Percentiles rank a stretch among this genome's conserved stretches.
These are phyloP conservation scores for Tulasnella sp. DNA, from an alignment of 768 basidiomycete species.

Conservation along the genomic window DNA sequence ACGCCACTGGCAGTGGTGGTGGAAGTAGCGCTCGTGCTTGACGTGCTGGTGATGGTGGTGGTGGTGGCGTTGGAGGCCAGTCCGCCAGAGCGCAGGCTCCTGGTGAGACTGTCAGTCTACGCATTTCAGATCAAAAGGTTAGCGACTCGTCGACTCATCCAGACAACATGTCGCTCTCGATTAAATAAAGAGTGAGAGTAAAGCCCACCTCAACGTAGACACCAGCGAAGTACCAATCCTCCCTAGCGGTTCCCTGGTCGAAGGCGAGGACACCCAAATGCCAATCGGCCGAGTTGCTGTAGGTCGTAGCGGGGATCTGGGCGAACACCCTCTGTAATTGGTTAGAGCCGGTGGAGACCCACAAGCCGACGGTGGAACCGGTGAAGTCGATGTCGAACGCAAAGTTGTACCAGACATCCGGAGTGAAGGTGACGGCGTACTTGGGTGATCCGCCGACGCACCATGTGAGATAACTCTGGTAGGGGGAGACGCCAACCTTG, in stretches of 20 bases:
- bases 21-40: slow-evolving; percentile 14
- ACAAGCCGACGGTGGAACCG: slow-evolving; percentile 53
- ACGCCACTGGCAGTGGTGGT: not conserved
- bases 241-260: slow-evolving; percentile 39
- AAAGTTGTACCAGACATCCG: slow-evolving; percentile 62
- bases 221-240: slow-evolving; percentile 59
- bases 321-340: slow-evolving; percentile 51
- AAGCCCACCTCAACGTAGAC: slow-evolving; percentile 51
- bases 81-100: not conserved
- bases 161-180: too few species aligned
- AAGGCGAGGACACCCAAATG: slow-evolving; percentile 59
- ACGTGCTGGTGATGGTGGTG: slow-evolving; percentile 46
- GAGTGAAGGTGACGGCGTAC: slow-evolving; percentile 51
- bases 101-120: not conserved
- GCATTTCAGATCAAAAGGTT: too few species aligned
- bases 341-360: slow-evolving; percentile 50
- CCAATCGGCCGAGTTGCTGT: slow-evolving; percentile 38
- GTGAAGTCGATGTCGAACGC: slow-evolving; percentile 64
- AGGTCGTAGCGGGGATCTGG: slow-evolving; percentile 50
- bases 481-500: slow-evolving; percentile 55
- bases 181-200: too few species aligned
- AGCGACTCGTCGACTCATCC: too few species aligned
- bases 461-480: slow-evolving; percentile 52
- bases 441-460: slow-evolving; percentile 47
- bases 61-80: slow-evolving; percentile 42